Evolutionary conservation across 1,284 basidiomycete species (phyloP), one percentile per base, ranked within the genome.

Genomic region (Trametes polyzona): DNA sequence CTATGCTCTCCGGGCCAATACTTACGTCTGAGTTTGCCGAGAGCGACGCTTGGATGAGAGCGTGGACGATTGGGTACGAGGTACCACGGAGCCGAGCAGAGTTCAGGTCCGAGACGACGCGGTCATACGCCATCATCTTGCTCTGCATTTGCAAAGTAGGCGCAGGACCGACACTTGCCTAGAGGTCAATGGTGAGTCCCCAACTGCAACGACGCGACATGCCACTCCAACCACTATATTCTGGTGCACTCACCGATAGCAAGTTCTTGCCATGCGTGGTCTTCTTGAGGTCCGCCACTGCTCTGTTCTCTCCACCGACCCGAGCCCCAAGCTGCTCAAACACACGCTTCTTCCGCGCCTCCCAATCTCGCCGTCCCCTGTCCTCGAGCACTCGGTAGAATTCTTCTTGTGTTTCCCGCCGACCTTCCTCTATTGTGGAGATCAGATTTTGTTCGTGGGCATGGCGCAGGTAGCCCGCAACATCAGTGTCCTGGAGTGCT

Each of bases 91-190:
- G 76, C 42, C 93, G 78, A 7, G 91, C 83, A 44, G 83, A 76
- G 71, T 93, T 95, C 44, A 95, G 74, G 30, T 90, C 84, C 16
- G 82, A 75, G 39, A 96, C 78, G 29, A 92, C 87, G 54, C 85
- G 84, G 73, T 94, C 92, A 71, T 96, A 98, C n/a, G 86, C 87
- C 85, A 96, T 92, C 93, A 96, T 96, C 75, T 94, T 94, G 71
- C 83, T 88, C 74, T 96, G 95, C 83, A 93, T 89, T 65, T 91
- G 87, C 47, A 91, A 72, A 19, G 80, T 86, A 21, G 87, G 75
- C 57, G 79, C 82, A 0, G 86, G 83, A 3, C 79, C 75, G 17
- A 76, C 74, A 65, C 79, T 81, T 36, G 80, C 71, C 81, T 84
- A 61, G 24, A 37, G 23, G n/a, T 2, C 3, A 55, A 32, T 19